These are phyloP conservation scores for Astrocystis sublimbata DNA, from an alignment of 495 filamentous ascomycete genomes.

Conservation along the genomic window DNA sequence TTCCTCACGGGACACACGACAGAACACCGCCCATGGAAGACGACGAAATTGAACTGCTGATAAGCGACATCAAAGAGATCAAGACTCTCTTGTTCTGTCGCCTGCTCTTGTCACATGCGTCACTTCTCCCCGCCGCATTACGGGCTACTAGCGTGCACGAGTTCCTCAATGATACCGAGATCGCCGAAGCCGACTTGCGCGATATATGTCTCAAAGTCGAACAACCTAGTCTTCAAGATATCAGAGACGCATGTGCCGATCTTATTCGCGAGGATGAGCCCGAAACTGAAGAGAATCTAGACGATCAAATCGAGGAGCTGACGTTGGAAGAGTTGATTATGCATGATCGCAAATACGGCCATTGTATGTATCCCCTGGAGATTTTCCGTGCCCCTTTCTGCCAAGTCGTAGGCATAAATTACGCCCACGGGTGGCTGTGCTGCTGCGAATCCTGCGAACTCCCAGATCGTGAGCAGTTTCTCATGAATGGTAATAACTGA, in stretches of 20 bases:
- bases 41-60: constrained; percentile 44
- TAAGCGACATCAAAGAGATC: constrained; percentile 50
- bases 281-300: constrained; percentile 28
- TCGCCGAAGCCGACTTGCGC: constrained; percentile 46
- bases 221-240: constrained; percentile 45
- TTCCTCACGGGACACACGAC: constrained; percentile 36
- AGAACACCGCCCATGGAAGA: constrained; percentile 42
- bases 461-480: too few species aligned
- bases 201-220: constrained; percentile 53
- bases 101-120: constrained; percentile 49
- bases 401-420: too few species aligned
- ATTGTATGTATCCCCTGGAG: too few species aligned
- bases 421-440: too few species aligned
- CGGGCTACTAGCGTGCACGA: constrained; percentile 46
- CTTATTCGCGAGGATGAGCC: constrained; percentile 44
- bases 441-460: too few species aligned
- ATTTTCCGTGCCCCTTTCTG: too few species aligned
- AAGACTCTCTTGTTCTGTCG: constrained; percentile 54
- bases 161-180: constrained; percentile 45
- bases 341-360: constrained; percentile 26
- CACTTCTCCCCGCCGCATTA: constrained; percentile 48
- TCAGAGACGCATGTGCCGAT: constrained; percentile 56
- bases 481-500: too few species aligned
- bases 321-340: constrained; percentile 26
- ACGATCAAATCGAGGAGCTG: constrained; percentile 20